These are phyloP conservation scores for Chaetomiaceae sp. DNA, from an alignment of 2,329 filamentous ascomycete genomes.

Conservation along the genomic window DNA sequence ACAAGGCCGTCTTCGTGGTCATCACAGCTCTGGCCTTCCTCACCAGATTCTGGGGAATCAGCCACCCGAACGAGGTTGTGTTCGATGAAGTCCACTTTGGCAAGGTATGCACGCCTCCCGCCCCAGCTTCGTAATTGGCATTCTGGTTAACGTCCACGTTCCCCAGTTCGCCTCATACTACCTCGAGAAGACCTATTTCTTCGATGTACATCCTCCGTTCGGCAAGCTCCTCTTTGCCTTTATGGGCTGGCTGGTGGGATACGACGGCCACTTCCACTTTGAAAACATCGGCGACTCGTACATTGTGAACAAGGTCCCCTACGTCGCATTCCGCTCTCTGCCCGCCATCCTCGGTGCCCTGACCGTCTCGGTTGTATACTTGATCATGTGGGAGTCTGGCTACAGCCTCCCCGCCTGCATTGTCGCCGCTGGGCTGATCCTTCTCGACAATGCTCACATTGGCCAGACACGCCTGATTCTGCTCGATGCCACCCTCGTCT, in stretches of 20 bases:
- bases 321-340: conserved; percentile 91
- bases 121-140: background rate
- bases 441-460: conserved; percentile 97
- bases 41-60: conserved; percentile 94
- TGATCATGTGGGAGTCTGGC: conserved; percentile 99
- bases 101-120: conserved; percentile 62
- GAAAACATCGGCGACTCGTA: conserved; percentile 99
- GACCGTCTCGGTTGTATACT: conserved; percentile 87
- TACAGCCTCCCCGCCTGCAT: conserved; percentile 93
- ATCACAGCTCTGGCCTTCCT: conserved; percentile 82
- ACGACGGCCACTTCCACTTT: conserved; percentile 95
- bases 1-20: conserved; percentile 70
- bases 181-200: conserved; percentile 96
- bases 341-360: conserved; percentile 87
- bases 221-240: conserved; percentile 97
- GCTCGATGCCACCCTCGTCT: conserved; percentile 86
- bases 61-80: conserved; percentile 91
- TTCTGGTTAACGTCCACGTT: conserved; percentile 15
- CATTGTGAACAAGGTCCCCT: conserved; percentile 93
- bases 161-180: conserved; percentile 73
- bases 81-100: conserved; percentile 99
- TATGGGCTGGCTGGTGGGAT: conserved; percentile 95
- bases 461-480: conserved; percentile 94
- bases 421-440: conserved; percentile 76
- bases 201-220: conserved; percentile 97